Base-by-base conservation (phyloP, 352 stramenopile species). In the Phytophthora tentaculata region DNA sequence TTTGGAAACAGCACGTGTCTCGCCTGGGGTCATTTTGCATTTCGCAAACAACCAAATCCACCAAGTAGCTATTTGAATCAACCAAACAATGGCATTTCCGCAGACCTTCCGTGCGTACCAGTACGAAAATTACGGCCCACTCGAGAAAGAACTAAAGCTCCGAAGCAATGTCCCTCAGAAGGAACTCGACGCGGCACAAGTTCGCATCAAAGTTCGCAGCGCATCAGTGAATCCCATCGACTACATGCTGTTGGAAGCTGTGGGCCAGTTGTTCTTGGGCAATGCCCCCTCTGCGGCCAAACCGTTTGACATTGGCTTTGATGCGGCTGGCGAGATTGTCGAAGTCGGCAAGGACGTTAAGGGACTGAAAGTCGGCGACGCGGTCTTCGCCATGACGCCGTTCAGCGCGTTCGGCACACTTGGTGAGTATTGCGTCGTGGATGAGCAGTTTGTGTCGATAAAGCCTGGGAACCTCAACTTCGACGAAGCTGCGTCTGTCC, bases 161-260 rank as follows among this genome's bases (percentile, higher is more conserved):
- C 47, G 50, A 32, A 60, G 49, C 13, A 19, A 66, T 23, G 67
- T 77, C 5, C 47, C 53, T 13, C 35, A 69, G 39, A 51, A 53
- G 3, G 8, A 48, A 13, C 64, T 81, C 14, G 32, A 60, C n/a
- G 29, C 57, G 0, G 69, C 60, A 13, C 70, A 91, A 58, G 55
- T 94, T 2, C 64, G 85, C 47, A 73, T 94, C 65, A 83, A 87
- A 51, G 83, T 94, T 8, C 74, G 77, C 56, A 80, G 69, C 22
- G 80, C 83, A 0, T 81, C 76, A 12, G 76, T 90, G 49, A 94
- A 94, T 64, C 81, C 85, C 2, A 73, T 84, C 3, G 85, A 93
- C 55, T 86, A 86, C 57, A 89, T 84, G 71, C 43, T 91, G 13
- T 67, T 83, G n/a, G 61, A 82, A 41, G 47, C 67, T 9, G 63